phyloP scores from a whole-genome alignment of 805 yeast genomes.

The Candida railenensis region DNA sequence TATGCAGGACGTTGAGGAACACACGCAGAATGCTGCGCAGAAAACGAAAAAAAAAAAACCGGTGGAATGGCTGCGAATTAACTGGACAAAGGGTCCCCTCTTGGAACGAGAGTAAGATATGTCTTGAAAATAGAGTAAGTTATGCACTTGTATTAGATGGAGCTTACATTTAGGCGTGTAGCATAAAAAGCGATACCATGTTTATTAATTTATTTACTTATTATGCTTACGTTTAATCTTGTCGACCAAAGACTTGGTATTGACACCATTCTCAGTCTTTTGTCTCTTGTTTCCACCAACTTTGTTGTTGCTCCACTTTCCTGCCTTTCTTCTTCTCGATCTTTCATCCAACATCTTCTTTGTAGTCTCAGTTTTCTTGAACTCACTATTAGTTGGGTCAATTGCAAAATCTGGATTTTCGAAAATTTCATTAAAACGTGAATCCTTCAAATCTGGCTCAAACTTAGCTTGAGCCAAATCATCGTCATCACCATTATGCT shows the following conservation, averaged over 20 bases:
- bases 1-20: too few relatives aligned
- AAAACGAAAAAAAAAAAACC: too few relatives aligned
- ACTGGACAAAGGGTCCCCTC: too few relatives aligned
- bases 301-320: conserved; percentile 64
- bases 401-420: conserved; percentile 90
- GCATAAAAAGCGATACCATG: too few relatives aligned
- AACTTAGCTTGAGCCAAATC: conserved; percentile 49
- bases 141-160: too few relatives aligned
- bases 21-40: too few relatives aligned
- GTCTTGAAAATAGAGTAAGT: too few relatives aligned
- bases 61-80: too few relatives aligned
- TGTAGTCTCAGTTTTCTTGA: conserved; percentile 85
- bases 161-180: too few relatives aligned
- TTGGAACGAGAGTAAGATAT: too few relatives aligned
- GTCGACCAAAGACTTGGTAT: conserved; percentile 39
- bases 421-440: conserved; percentile 85
- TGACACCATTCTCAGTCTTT: conserved; percentile 10
- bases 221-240: conserved; percentile 48
- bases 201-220: conserved; percentile 7
- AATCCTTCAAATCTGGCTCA: conserved; percentile 73
- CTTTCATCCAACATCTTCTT: conserved; percentile 77
- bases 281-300: conserved; percentile 11
- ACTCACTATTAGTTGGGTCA: conserved; percentile 91
- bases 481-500: conserved; percentile 52
- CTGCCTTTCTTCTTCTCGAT: conserved; percentile 61